A percentile compares a stretch with the other conserved stretches of the same genome.
Evolutionary conservation across 148 eudicot species (phyloP).

Genomic region (Nepenthes mirabilis): DNA sequence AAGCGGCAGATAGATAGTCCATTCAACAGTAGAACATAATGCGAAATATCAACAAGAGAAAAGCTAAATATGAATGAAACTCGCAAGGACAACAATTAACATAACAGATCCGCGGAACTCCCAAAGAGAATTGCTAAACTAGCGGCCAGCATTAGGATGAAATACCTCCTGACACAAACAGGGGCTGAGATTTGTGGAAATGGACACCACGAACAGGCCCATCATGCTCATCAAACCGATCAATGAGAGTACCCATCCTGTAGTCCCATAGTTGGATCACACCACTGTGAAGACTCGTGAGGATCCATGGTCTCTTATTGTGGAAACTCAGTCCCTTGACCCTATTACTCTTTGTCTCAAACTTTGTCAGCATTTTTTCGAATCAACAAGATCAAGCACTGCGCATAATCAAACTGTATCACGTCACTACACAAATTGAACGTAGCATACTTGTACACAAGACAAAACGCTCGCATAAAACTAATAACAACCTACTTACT

Average conservation of each 20-base stretch:
- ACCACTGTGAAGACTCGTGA: slow-evolving; percentile 63
- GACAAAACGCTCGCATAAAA: background rate
- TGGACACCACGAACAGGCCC: slow-evolving; percentile 75
- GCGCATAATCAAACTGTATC: slow-evolving; percentile 5
- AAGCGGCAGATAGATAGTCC: background rate
- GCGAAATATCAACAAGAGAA: background rate
- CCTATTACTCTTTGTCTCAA: slow-evolving; percentile 63
- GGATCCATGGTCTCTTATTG: slow-evolving; percentile 65
- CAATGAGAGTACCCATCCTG: slow-evolving; percentile 59
- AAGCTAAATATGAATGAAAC: background rate
- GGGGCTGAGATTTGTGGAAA: slow-evolving; percentile 58
- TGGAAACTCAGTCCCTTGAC: slow-evolving; percentile 68
- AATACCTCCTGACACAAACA: slow-evolving; percentile 66
- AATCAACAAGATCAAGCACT: slow-evolving; percentile 1
- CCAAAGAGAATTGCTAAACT: no score
- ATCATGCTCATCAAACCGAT: slow-evolving; percentile 57
- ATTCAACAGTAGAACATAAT: background rate
- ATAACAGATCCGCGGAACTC: background rate
- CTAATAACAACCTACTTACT: no score
- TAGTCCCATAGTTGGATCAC: slow-evolving; percentile 78
- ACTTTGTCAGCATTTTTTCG: slow-evolving; percentile 48
- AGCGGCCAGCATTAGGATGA: background rate
- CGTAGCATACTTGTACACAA: background rate
- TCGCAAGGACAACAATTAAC: background rate
- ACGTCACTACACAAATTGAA: background rate